Conservation (phyloP, 257 asterid genomes). For the Verbascum thapsus region DNA sequence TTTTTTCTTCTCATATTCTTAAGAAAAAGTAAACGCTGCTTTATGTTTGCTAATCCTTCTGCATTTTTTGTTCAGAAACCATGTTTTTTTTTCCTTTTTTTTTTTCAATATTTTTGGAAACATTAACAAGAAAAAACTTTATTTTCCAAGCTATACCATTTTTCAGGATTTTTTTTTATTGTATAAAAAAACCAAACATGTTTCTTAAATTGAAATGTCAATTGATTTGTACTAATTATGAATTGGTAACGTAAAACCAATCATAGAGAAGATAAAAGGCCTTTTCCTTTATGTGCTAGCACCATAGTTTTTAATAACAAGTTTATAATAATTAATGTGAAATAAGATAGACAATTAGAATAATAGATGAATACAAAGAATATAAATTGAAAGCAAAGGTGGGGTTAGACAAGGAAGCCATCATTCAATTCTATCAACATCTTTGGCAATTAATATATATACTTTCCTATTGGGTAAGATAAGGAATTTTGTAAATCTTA, state of each 20-base stretch:
- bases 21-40: no score
- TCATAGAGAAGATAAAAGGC: background rate
- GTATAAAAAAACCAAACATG: no score
- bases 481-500: slow-evolving; percentile 1
- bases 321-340: background rate
- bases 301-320: background rate
- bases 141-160: no score
- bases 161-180: no score
- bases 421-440: slow-evolving; percentile 22
- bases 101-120: no score
- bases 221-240: background rate
- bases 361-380: background rate
- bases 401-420: slow-evolving; percentile 29
- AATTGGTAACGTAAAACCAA: background rate
- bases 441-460: slow-evolving; percentile 13
- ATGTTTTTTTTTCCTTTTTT: no score
- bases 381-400: slow-evolving; percentile 13
- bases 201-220: no score
- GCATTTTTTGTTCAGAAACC: no score
- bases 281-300: background rate
- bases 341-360: no score
- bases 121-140: no score
- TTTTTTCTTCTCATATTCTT: no score
- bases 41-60: no score
- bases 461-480: slow-evolving; percentile 20